Evolutionary conservation across 1,284 basidiomycete genomes (phyloP), one percentile per base, ranked within the genome.

Genomic region (Earliella scabrosa): DNA sequence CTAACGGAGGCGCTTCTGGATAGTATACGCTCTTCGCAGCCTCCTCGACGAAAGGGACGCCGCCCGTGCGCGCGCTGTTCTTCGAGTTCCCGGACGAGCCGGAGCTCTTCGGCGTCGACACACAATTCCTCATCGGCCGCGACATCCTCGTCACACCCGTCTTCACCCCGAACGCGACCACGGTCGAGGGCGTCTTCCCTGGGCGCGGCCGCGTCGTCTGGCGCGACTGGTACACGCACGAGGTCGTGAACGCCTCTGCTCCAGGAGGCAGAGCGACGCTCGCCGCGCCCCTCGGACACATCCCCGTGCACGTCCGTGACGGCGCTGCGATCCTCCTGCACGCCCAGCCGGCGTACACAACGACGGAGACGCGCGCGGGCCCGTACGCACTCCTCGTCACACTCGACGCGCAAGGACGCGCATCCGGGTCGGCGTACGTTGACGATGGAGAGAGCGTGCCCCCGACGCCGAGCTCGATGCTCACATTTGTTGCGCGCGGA

Each of bases 221-320:
- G 89, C 80, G 88, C 45, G 89, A 92, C 71, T 91, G 87, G 82
- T 92, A 86, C 72, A 90, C 86, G 0, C 87, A 89, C 65, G 73
- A 81, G 38, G 75, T 75, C 38, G 78, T 82, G 38, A 72, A 77
- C 59, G 72, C 69, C 21, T 66, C 72, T 7, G 43, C 67, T 6
- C 74, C 75, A 26, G 66, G 64, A 14, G 23, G 76, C 52, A 79
- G n/a, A n/a, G n/a, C 77, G 1, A 80, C 79, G 5, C 76, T 89
- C n/a, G 61, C 73, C 27, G 81, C 84, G 1, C 85, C 88, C 0
- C 78, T 92, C 0, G 79, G 83, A 6, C 80, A 88, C 64, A 91
- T 92, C 69, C 85, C 85, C 48, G 83, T 90, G 10, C 88, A 91
- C 66, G 74, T 88, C 50, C 81, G 86, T 26, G 81, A 81, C 49